These are phyloP conservation scores for Eimeria necatrix DNA, from an alignment of 169 alveolate species.

Conservation along the genomic window DNA sequence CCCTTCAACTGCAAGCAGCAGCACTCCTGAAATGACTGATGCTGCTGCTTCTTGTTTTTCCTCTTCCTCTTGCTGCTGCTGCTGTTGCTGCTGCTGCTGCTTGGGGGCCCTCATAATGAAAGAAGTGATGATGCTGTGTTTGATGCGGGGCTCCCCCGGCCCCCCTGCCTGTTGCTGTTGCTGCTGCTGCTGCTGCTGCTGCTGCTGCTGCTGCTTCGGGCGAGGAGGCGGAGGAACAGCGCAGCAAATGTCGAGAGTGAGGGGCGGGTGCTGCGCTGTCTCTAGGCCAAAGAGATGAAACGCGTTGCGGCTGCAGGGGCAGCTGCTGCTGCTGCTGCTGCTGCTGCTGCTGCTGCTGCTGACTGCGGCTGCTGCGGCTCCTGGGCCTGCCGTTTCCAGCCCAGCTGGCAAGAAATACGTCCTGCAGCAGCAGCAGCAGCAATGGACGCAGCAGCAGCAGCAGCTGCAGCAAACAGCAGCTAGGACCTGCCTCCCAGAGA, in stretches of 20 bases:
- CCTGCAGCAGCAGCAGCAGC: not conserved
- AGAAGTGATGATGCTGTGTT: not conserved
- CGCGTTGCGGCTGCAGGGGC: not conserved
- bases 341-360: not conserved
- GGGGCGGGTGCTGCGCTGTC: not conserved
- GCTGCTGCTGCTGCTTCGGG: not conserved
- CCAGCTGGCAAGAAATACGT: not conserved
- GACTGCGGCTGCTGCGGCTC: not conserved
- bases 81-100: not conserved
- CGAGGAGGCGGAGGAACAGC: not conserved
- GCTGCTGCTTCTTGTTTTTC: not conserved
- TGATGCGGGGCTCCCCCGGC: not conserved
- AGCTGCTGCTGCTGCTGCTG: constrained; percentile 11
- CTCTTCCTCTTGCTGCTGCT: constrained; percentile 7
- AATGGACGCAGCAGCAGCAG: too few relatives aligned
- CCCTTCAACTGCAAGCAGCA: not conserved
- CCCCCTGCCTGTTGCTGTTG: not conserved
- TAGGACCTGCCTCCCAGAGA: too few relatives aligned
- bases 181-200: constrained; percentile 23
- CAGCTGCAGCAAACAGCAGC: too few relatives aligned
- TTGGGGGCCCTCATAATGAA: not conserved
- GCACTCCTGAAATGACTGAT: not conserved
- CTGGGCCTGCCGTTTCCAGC: not conserved
- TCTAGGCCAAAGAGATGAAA: not conserved
- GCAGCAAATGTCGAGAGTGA: not conserved